phyloP scores from a whole-genome alignment of 1,284 basidiomycete genomes.

The Malassezia cuniculi region DNA sequence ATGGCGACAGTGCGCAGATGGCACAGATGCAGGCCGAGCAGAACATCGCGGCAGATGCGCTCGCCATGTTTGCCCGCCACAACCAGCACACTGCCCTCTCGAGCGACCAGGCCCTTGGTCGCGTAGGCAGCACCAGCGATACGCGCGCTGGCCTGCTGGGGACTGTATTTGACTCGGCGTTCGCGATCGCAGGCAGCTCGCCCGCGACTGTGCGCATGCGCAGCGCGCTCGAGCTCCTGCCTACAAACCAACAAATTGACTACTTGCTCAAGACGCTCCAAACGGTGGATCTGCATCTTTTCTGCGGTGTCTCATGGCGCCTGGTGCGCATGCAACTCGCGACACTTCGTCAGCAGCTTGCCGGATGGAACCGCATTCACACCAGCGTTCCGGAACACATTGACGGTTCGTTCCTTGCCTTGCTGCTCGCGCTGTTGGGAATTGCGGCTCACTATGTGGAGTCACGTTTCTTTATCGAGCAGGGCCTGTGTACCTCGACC shows the following conservation, averaged over 20 bases:
- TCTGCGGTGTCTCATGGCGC: conserved; percentile 30
- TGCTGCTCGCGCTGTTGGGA: conserved; percentile 28
- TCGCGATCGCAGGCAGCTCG: conserved; percentile 15
- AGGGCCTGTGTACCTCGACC: conserved; percentile 21
- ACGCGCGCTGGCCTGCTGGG: background rate
- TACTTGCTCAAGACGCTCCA: conserved; percentile 31
- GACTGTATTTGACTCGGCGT: conserved; percentile 7
- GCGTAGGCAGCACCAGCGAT: background rate
- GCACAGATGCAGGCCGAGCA: conserved; percentile 16
- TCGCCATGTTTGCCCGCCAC: conserved; percentile 16
- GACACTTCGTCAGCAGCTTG: conserved; percentile 29
- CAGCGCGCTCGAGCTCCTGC: conserved; percentile 25
- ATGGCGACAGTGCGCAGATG: conserved; percentile 8
- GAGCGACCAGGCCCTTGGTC: conserved; percentile 4
- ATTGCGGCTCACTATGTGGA: conserved; percentile 26
- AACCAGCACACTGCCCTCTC: conserved; percentile 7
- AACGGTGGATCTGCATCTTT: conserved; percentile 23
- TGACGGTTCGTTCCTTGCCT: conserved; percentile 27
- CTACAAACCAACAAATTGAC: conserved; percentile 29
- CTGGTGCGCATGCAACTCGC: conserved; percentile 29
- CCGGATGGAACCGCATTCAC: conserved; percentile 29
- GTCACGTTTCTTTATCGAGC: conserved; percentile 24
- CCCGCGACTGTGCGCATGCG: conserved; percentile 16
- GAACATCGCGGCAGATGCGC: conserved; percentile 16
- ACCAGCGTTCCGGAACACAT: conserved; percentile 22